phyloP scores from a whole-genome alignment of 768 basidiomycete species.

The Saitozyma sp. region DNA sequence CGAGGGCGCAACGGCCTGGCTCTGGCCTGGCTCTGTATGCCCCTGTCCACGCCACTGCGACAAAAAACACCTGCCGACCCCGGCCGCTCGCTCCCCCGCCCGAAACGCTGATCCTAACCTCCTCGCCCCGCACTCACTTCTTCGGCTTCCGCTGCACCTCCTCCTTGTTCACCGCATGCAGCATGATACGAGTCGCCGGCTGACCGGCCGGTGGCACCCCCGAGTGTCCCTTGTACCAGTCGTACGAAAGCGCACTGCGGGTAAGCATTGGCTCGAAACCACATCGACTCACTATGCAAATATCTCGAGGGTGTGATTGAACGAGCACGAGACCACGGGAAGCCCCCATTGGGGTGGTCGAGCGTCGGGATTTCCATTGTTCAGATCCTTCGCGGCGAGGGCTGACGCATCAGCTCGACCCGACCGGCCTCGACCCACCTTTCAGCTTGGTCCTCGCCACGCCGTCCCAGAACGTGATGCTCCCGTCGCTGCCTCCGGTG shows the following conservation, averaged over 20 bases:
- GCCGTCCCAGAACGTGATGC: conserved; percentile 48
- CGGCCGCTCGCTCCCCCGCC: too few relatives aligned
- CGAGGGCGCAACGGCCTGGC: too few relatives aligned
- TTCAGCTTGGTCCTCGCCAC: conserved; percentile 85
- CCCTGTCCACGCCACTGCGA: too few relatives aligned
- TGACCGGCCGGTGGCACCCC: conserved; percentile 66
- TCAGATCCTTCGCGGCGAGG: conserved; percentile 45
- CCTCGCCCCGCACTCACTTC: conserved; percentile 10
- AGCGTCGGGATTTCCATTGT: conserved; percentile 43
- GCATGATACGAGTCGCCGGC: conserved; percentile 54
- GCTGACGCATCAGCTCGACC: conserved; percentile 52
- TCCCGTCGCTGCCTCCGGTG: conserved; percentile 63
- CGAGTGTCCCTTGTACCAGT: conserved; percentile 89
- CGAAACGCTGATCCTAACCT: background rate
- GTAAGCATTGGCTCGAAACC: background rate
- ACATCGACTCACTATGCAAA: conserved; percentile 68
- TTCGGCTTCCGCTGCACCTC: conserved; percentile 53
- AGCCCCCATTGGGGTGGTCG: conserved; percentile 42
- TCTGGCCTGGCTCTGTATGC: too few relatives aligned
- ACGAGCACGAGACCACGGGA: conserved; percentile 77
- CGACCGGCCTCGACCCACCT: conserved; percentile 62
- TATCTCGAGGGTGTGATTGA: conserved; percentile 83
- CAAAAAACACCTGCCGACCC: too few relatives aligned
- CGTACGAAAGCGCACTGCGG: conserved; percentile 73
- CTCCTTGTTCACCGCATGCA: conserved; percentile 56